These are phyloP conservation scores for Tausonia pullulans DNA, from an alignment of 1,284 basidiomycete genomes.

Conservation along the genomic window DNA sequence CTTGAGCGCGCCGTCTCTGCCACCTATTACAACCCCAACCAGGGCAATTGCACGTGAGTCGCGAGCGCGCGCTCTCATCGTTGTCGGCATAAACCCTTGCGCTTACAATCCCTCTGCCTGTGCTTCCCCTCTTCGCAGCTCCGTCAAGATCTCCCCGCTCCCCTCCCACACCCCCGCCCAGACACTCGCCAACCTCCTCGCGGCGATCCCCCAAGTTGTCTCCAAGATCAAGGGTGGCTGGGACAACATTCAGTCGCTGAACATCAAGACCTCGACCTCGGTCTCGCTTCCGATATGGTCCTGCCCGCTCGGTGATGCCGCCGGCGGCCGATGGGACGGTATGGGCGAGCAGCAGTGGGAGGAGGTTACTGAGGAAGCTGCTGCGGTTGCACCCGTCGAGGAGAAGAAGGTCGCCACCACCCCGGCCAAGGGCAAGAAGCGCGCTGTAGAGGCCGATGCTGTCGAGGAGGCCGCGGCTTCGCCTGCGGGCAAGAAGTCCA, in stretches of 20 bases:
- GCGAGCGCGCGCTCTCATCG: background rate
- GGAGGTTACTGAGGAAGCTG: constrained; percentile 17
- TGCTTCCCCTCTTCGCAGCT: constrained; percentile 39
- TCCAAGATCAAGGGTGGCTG: constrained; percentile 63
- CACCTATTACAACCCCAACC: constrained; percentile 87
- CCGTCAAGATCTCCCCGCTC: constrained; percentile 71
- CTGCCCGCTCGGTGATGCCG: constrained; percentile 51
- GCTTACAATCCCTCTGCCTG: background rate
- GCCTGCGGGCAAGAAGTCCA: constrained; percentile 17
- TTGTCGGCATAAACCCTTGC: background rate
- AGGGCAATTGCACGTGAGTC: constrained; percentile 78
- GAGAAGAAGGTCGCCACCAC: constrained; percentile 26
- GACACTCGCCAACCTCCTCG: constrained; percentile 65
- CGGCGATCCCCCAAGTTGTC: constrained; percentile 66
- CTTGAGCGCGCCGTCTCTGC: constrained; percentile 81
- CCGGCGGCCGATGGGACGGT: constrained; percentile 53
- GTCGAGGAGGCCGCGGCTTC: constrained; percentile 22
- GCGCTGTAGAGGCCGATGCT: constrained; percentile 24
- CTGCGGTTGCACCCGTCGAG: constrained; percentile 25
- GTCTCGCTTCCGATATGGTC: constrained; percentile 85
- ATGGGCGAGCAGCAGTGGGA: constrained; percentile 30
- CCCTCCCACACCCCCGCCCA: constrained; percentile 57
- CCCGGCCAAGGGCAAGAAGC: constrained; percentile 35
- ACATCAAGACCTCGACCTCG: constrained; percentile 81
- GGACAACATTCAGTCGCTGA: constrained; percentile 81